Base-by-base conservation (phyloP, 169 alveolate genomes). In the Babesia ovis region DNA sequence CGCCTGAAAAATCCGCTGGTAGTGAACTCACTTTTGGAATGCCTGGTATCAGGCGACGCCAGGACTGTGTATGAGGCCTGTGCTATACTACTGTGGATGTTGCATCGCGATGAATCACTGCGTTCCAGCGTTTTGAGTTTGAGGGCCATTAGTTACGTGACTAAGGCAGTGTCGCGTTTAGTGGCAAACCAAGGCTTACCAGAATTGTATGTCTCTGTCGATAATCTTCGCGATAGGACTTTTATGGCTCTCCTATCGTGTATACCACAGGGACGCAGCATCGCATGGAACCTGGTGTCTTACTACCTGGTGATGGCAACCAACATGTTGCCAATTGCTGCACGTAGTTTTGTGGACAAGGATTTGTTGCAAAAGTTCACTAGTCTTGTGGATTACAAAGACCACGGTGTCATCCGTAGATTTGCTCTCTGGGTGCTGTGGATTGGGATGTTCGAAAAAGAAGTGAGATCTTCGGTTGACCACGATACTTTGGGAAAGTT, bases 141-240 rank as follows among this genome's bases (percentile, higher is more conserved):
- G 34, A 37, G 58, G 74, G 67, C 66, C 0, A 60, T 72, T 9
- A 8, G 43, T 1, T 32, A 72, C 35, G 71, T 72, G 55, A 50
- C 68, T n/a, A 72, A 64, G 74, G 83, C 83, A 23, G 32, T 53
- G n/a, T 72, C 83, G 2, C 72, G 74, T 20, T 39, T 72, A 5
- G 3, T 72, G 23, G 54, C 39, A 3, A 11, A 31, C 55, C 20
- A 39, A 3, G 43, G 51, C 22, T 6, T 45, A 14, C 20, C 23
- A 8, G 67, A 22, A 22, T 20, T 72, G 23, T 55, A 1, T 18
- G 29, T 31, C 8, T n/a, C 41, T 4, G 1, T 25, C 35, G 8
- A 8, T 8, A 12, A 20, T 8, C 32, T 46, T 29, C 62, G 48
- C 37, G 51, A 46, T 61, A 45, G 20, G 1, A 54, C 25, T 2